phyloP scores from a whole-genome alignment of 1,284 basidiomycete species.

The Mycena sp. region DNA sequence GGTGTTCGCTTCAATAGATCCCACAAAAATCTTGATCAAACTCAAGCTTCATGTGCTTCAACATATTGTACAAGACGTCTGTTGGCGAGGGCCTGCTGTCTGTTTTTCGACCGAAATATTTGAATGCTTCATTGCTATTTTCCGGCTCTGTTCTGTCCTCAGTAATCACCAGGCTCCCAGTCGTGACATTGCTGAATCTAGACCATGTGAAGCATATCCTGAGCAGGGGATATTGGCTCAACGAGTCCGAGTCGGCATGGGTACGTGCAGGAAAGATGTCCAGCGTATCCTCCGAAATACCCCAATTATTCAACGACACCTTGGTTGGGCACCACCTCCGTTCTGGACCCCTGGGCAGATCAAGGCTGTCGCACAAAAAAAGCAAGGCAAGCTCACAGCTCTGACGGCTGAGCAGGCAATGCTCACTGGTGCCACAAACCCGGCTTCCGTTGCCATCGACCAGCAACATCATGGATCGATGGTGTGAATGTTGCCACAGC shows the following conservation, averaged over 20 bases:
- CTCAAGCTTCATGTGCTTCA: slow-evolving; percentile 47
- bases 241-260: too few species aligned
- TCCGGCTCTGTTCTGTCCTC: slow-evolving; percentile 44
- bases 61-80: slow-evolving; percentile 45
- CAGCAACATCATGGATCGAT: background rate
- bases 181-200: slow-evolving; percentile 45
- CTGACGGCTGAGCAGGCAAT: background rate
- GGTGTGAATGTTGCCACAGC: background rate
- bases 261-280: too few species aligned
- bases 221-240: too few species aligned
- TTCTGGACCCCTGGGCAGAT: slow-evolving; percentile 6
- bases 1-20: slow-evolving; percentile 38
- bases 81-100: slow-evolving; percentile 45
- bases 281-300: too few species aligned
- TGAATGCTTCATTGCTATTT: slow-evolving; percentile 49
- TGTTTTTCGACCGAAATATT: slow-evolving; percentile 45
- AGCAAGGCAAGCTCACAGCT: too few species aligned
- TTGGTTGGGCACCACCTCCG: slow-evolving; percentile 18
- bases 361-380: background rate
- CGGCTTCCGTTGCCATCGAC: background rate
- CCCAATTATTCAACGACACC: slow-evolving; percentile 18
- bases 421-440: background rate
- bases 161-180: slow-evolving; percentile 50
- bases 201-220: slow-evolving; percentile 43
- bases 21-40: slow-evolving; percentile 44